A percentile compares a stretch with the other conserved stretches of the same genome.
Evolutionary conservation across 352 stramenopile species (phyloP).

Genomic region (Phytophthora agathidicida): DNA sequence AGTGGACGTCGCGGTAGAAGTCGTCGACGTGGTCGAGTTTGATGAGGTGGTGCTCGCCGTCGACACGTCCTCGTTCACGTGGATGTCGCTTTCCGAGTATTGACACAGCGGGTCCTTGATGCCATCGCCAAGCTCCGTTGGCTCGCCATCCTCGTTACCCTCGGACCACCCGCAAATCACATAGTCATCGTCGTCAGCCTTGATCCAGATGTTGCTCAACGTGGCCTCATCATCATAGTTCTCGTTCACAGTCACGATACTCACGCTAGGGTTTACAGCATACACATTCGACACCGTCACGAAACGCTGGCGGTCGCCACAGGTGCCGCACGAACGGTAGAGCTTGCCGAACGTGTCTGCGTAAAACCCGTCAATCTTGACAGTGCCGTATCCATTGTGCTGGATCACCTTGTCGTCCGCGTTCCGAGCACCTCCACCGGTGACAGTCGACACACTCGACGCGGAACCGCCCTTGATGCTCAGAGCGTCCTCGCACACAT

Average conservation of each 20-base stretch:
- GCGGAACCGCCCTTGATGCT: conserved; percentile 47
- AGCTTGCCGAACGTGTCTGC: conserved; percentile 53
- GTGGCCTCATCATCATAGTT: conserved; percentile 47
- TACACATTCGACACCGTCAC: conserved; percentile 52
- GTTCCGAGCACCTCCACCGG: conserved; percentile 42
- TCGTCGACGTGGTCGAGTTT: conserved; percentile 10
- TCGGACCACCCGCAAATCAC: conserved; percentile 38
- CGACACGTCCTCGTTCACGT: conserved; percentile 28
- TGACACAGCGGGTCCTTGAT: conserved; percentile 39
- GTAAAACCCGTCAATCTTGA: conserved; percentile 55
- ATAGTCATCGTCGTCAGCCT: conserved; percentile 28
- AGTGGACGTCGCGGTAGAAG: neutral
- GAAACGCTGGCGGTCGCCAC: conserved; percentile 42
- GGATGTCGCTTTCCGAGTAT: conserved; percentile 42
- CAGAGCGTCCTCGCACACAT: conserved; percentile 54
- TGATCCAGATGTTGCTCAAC: conserved; percentile 48
- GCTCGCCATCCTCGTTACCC: conserved; percentile 32
- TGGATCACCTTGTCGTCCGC: conserved; percentile 62
- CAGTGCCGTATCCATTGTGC: conserved; percentile 49
- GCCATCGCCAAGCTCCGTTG: conserved; percentile 40
- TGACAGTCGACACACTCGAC: conserved; percentile 35
- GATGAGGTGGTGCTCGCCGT: conserved; percentile 19
- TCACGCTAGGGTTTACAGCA: conserved; percentile 43
- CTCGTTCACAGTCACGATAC: conserved; percentile 48
- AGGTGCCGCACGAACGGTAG: conserved; percentile 50